These are phyloP conservation scores for Cucurbita moschata DNA, from an alignment of 306 rosid genomes.

Conservation along the genomic window DNA sequence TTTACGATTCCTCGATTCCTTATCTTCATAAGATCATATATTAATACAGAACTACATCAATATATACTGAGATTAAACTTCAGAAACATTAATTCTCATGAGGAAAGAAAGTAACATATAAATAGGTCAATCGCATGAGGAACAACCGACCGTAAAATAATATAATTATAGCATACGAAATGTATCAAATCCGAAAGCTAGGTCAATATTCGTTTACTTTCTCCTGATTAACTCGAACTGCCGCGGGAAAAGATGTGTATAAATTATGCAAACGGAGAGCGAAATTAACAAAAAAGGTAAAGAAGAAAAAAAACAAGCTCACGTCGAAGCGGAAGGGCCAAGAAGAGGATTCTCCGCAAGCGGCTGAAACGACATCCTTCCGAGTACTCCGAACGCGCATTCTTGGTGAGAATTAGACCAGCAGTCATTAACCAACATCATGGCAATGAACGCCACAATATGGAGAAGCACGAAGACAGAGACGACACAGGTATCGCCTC, in stretches of 20 bases:
- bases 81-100: not conserved
- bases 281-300: not conserved
- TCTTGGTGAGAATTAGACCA: constrained; percentile 58
- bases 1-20: not conserved
- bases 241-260: not conserved
- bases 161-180: not conserved
- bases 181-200: not conserved
- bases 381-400: constrained; percentile 42
- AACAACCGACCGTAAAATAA: not conserved
- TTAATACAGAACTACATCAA: not conserved
- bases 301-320: constrained; percentile 7
- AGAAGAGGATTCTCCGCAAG: constrained; percentile 70
- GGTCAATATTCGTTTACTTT: not conserved
- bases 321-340: constrained; percentile 92
- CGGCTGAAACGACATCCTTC: constrained; percentile 79
- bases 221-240: not conserved
- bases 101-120: not conserved
- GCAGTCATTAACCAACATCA: constrained; percentile 74
- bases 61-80: not conserved
- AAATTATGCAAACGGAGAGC: not conserved
- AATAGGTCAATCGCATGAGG: not conserved
- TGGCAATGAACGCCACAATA: constrained; percentile 46
- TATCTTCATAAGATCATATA: not conserved
- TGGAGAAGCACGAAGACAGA: constrained; percentile 68
- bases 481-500: constrained; percentile 65